These are phyloP conservation scores for Leccinellum albellum DNA, from an alignment of 768 basidiomycete species.

Conservation along the genomic window DNA sequence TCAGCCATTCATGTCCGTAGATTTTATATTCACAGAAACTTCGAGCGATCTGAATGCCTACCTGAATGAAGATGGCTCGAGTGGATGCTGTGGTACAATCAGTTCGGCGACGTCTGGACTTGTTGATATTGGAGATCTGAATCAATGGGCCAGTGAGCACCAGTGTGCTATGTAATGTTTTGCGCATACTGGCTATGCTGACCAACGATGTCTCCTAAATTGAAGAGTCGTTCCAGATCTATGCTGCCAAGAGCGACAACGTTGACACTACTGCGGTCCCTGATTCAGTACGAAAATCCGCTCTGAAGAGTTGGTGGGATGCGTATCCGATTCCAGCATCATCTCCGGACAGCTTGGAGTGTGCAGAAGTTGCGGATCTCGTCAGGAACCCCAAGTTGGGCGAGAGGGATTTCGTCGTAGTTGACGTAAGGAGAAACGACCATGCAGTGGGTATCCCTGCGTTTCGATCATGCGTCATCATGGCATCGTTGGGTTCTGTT, in stretches of 20 bases:
- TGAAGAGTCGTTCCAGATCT: constrained; percentile 48
- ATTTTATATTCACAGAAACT: constrained; percentile 38
- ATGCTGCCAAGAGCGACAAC: constrained; percentile 35
- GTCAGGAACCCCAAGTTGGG: constrained; percentile 12
- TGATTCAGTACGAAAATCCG: not conserved
- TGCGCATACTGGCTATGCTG: not conserved
- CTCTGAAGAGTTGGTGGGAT: constrained; percentile 50
- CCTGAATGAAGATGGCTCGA: constrained; percentile 8
- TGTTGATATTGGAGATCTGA: constrained; percentile 32
- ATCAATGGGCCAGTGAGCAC: constrained; percentile 43
- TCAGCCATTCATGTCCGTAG: constrained; percentile 25
- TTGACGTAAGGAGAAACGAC: constrained; percentile 51
- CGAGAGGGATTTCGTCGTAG: constrained; percentile 35
- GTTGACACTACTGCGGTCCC: not conserved
- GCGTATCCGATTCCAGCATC: constrained; percentile 44
- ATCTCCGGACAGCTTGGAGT: constrained; percentile 27
- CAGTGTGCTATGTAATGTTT: not conserved
- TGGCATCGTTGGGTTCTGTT: not conserved
- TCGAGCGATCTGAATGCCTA: constrained; percentile 41
- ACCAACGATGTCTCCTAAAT: not conserved
- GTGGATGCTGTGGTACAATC: constrained; percentile 7
- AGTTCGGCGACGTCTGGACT: not conserved
- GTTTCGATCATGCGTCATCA: not conserved
- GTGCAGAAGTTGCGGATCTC: constrained; percentile 37
- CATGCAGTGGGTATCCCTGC: constrained; percentile 35